A percentile compares a stretch with the other conserved stretches of the same genome.
Evolutionary conservation across 2,329 filamentous ascomycete species (phyloP).

Genomic region (Pseudogymnoascus sp.): DNA sequence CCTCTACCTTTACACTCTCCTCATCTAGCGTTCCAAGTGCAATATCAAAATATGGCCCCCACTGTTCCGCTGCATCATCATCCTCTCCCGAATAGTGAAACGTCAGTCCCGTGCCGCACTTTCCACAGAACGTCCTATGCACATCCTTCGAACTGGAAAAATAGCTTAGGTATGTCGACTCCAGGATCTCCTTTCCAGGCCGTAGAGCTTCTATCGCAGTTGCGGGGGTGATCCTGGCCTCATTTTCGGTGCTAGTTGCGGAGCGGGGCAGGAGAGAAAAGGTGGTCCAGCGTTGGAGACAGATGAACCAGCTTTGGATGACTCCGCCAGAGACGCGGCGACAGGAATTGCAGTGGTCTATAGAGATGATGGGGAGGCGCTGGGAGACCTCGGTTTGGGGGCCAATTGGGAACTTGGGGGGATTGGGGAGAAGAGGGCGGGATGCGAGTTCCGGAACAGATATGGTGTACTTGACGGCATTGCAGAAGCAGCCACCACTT

Average conservation of each 20-base stretch:
- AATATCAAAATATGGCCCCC: conserved; percentile 19
- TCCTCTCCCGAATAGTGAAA: conserved; percentile 17
- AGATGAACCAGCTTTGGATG: conserved; percentile 26
- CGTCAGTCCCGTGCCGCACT: conserved; percentile 25
- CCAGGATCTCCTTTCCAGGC: conserved; percentile 12
- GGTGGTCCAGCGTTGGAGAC: conserved; percentile 23
- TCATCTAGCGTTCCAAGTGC: conserved; percentile 23
- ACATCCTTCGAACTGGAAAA: conserved; percentile 20
- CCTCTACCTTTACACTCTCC: conserved; percentile 18
- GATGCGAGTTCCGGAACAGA: conserved; percentile 18
- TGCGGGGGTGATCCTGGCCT: not conserved
- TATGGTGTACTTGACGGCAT: conserved; percentile 25
- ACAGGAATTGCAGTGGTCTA: conserved; percentile 27
- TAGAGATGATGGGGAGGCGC: conserved; percentile 19
- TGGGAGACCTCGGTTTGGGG: conserved; percentile 15
- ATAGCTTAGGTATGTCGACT: conserved; percentile 14
- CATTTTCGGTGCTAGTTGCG: not conserved
- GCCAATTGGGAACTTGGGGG: conserved; percentile 8
- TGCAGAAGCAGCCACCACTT: conserved; percentile 26
- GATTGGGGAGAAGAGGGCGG: conserved; percentile 13
- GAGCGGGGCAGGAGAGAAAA: conserved; percentile 19
- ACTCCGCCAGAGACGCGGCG: conserved; percentile 19
- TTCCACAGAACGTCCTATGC: conserved; percentile 25
- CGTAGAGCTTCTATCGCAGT: conserved; percentile 11
- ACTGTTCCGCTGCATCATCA: conserved; percentile 2